Evolutionary conservation across 2,329 filamentous ascomycete species (phyloP).

Genomic region (Xylariaceae sp.): DNA sequence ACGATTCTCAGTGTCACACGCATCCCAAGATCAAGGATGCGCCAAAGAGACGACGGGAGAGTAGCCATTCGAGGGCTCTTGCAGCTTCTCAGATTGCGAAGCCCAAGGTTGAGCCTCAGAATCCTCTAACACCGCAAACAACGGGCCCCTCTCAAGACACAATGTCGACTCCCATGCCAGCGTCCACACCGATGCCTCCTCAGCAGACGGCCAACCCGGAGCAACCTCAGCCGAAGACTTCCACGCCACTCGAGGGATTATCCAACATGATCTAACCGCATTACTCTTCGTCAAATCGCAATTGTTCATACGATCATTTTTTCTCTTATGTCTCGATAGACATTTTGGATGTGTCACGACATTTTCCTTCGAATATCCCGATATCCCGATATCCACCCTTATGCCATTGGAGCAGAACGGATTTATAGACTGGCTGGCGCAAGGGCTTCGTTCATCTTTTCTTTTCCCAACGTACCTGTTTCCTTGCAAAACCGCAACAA

Average conservation of each 20-base stretch:
- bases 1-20: constrained; percentile 62
- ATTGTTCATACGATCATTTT: constrained; percentile 16
- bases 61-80: constrained; percentile 51
- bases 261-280: constrained; percentile 50
- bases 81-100: constrained; percentile 49
- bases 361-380: constrained; percentile 25
- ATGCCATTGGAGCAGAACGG: constrained; percentile 27
- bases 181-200: constrained; percentile 32
- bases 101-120: constrained; percentile 49
- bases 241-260: constrained; percentile 43
- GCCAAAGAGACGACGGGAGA: constrained; percentile 68
- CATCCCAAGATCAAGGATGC: constrained; percentile 73
- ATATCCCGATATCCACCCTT: constrained; percentile 21
- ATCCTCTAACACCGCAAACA: constrained; percentile 48
- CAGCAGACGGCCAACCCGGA: constrained; percentile 33
- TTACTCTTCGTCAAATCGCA: neutral
- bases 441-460: constrained; percentile 7
- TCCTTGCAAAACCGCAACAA: neutral
- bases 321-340: constrained; percentile 27
- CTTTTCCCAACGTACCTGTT: neutral
- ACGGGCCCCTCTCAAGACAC: constrained; percentile 41
- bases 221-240: constrained; percentile 36
- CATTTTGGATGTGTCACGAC: constrained; percentile 32
- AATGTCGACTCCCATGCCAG: constrained; percentile 43
- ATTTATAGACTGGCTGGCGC: constrained; percentile 36